These are phyloP conservation scores for Mycena epipterygia DNA, from an alignment of 768 basidiomycete species.

Conservation along the genomic window DNA sequence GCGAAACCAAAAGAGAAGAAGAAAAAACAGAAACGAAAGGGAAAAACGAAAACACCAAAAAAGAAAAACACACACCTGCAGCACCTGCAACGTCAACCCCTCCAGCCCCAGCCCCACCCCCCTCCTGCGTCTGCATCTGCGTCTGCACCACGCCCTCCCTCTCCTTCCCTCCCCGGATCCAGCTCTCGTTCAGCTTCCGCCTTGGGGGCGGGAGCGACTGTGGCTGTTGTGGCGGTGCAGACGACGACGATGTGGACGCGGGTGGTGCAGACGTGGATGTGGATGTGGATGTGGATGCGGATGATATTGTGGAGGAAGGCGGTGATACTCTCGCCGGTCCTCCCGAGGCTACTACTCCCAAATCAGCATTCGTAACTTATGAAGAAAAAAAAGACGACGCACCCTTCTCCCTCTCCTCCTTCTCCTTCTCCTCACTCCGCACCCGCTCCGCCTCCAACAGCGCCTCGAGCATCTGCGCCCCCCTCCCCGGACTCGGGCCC, in stretches of 20 bases:
- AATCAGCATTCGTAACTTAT: no score
- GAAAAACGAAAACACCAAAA: background rate
- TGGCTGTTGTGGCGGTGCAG: background rate
- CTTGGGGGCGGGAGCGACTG: background rate
- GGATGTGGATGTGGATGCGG: no score
- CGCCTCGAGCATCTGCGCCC: slow-evolving; percentile 1
- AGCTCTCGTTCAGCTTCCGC: background rate
- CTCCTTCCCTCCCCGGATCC: background rate
- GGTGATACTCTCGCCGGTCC: no score
- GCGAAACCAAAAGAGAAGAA: no score
- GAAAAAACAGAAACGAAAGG: no score
- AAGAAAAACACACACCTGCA: background rate
- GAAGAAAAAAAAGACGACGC: no score
- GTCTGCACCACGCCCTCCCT: background rate
- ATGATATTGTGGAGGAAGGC: no score
- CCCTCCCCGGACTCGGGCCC: background rate
- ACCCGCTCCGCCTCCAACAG: background rate
- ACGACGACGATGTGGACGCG: no score
- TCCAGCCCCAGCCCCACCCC: background rate
- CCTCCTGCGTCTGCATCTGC: background rate
- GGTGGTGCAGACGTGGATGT: no score
- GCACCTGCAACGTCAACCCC: background rate
- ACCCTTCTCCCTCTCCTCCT: no score
- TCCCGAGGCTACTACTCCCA: no score
- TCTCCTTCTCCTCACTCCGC: background rate